Conservation (phyloP, 352 stramenopile genomes). For the Phytophthora sansomeana region DNA sequence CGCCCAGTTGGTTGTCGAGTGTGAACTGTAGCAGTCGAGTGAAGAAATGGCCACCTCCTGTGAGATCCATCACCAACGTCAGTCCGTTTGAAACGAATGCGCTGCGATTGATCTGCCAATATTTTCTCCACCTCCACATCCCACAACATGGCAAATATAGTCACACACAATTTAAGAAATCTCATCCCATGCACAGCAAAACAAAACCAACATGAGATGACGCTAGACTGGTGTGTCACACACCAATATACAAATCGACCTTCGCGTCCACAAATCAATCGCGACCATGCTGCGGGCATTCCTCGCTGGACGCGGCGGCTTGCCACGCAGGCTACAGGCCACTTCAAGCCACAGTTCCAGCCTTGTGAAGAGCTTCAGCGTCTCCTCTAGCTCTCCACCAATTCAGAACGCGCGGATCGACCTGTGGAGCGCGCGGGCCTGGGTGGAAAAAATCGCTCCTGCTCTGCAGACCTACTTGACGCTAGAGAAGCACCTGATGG, state of each 20-base stretch:
- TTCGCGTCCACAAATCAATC: slow-evolving; percentile 15
- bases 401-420: slow-evolving; percentile 7
- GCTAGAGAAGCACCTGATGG: slow-evolving; percentile 43
- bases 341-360: neutral
- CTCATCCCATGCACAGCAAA: slow-evolving; percentile 3
- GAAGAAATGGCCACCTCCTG: slow-evolving; percentile 18
- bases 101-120: slow-evolving; percentile 19
- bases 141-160: slow-evolving; percentile 22
- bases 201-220: slow-evolving; percentile 18
- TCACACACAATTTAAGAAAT: neutral
- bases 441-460: slow-evolving; percentile 29
- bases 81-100: slow-evolving; percentile 31
- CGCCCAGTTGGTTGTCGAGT: neutral
- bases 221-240: slow-evolving; percentile 4
- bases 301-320: slow-evolving; percentile 12
- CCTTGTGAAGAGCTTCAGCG: slow-evolving; percentile 1
- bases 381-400: slow-evolving; percentile 4
- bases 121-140: slow-evolving; percentile 14
- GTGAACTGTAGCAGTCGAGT: slow-evolving; percentile 18
- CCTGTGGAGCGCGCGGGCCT: slow-evolving; percentile 23
- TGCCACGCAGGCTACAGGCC: slow-evolving; percentile 10
- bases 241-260: slow-evolving; percentile 5
- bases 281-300: slow-evolving; percentile 27
- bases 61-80: slow-evolving; percentile 5
- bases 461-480: slow-evolving; percentile 41